Conservation (phyloP, 2,329 filamentous ascomycete genomes). For the Aspergillus nomiae region DNA sequence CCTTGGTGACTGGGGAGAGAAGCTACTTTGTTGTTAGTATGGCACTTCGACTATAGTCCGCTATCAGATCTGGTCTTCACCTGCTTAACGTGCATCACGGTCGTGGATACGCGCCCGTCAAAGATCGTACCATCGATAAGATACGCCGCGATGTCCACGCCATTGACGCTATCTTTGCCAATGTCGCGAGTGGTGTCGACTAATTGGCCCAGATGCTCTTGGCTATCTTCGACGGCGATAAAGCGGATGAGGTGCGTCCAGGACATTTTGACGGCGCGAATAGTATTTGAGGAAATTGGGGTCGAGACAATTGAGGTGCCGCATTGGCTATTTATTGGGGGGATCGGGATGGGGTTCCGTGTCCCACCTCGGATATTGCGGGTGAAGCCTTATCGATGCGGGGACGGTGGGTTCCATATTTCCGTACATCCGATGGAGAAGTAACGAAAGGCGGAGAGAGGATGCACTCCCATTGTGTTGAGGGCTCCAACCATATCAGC, state of each 20-base stretch:
- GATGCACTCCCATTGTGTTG: too few relatives aligned
- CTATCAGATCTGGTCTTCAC: background rate
- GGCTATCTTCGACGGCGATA: conserved; percentile 31
- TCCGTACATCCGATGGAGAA: background rate
- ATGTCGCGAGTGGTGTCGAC: conserved; percentile 31
- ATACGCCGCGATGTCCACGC: conserved; percentile 24
- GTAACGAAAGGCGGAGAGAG: too few relatives aligned
- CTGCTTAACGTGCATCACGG: conserved; percentile 26
- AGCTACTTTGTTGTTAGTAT: conserved; percentile 19
- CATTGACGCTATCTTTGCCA: conserved; percentile 26
- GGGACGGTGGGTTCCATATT: too few relatives aligned
- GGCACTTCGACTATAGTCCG: background rate
- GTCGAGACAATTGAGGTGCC: background rate
- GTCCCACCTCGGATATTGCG: background rate
- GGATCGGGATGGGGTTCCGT: background rate
- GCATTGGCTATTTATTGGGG: background rate
- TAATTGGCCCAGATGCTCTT: conserved; percentile 32
- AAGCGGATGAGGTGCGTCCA: conserved; percentile 38
- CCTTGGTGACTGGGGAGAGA: conserved; percentile 28
- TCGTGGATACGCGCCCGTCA: conserved; percentile 26
- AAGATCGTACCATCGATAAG: conserved; percentile 32
- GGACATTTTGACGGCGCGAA: background rate
- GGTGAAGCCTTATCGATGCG: too few relatives aligned
- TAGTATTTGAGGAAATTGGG: background rate
- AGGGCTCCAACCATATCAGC: too few relatives aligned